Percentiles rank a stretch among this genome's conserved stretches.
Conservation (phyloP, 2,329 filamentous ascomycete species). For the Diplocarpon rosae region DNA sequence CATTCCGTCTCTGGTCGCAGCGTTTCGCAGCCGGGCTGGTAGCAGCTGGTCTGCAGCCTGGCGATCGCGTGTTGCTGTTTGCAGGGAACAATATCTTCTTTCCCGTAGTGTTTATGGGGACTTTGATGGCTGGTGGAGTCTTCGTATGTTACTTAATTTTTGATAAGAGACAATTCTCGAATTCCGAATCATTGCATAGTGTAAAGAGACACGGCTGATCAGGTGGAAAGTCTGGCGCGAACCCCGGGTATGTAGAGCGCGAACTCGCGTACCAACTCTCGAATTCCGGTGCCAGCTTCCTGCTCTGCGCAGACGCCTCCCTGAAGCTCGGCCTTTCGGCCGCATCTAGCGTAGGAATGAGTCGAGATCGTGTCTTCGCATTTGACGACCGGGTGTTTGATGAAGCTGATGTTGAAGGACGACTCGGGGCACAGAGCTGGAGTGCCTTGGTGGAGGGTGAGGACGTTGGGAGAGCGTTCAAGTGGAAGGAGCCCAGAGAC, state of each 20-base stretch:
- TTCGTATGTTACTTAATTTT: too few relatives aligned
- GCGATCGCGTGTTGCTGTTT: slow-evolving; percentile 64
- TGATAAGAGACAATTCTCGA: too few relatives aligned
- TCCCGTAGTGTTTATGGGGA: slow-evolving; percentile 58
- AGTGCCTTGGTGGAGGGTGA: slow-evolving; percentile 44
- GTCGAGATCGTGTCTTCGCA: slow-evolving; percentile 45
- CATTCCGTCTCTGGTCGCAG: slow-evolving; percentile 60
- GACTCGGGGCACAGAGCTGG: slow-evolving; percentile 48
- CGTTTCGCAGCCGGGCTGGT: slow-evolving; percentile 59
- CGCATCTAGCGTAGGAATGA: slow-evolving; percentile 45
- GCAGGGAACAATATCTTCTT: slow-evolving; percentile 65
- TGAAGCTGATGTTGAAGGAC: slow-evolving; percentile 27
- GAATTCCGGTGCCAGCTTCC: slow-evolving; percentile 56
- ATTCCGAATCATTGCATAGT: too few relatives aligned
- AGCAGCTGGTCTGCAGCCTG: slow-evolving; percentile 50
- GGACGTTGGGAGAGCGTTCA: slow-evolving; percentile 43
- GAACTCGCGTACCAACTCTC: slow-evolving; percentile 68
- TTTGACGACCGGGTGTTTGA: slow-evolving; percentile 49
- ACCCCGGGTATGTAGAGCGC: slow-evolving; percentile 55
- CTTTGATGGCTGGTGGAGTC: slow-evolving; percentile 66
- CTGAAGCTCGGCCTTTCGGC: slow-evolving; percentile 57
- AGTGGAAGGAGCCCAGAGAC: slow-evolving; percentile 41
- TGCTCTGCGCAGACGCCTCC: slow-evolving; percentile 51
- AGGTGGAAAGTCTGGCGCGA: too few relatives aligned
- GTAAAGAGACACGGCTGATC: too few relatives aligned